Conservation (phyloP, 768 basidiomycete genomes). For the Termitomyces bulborhizus region DNA sequence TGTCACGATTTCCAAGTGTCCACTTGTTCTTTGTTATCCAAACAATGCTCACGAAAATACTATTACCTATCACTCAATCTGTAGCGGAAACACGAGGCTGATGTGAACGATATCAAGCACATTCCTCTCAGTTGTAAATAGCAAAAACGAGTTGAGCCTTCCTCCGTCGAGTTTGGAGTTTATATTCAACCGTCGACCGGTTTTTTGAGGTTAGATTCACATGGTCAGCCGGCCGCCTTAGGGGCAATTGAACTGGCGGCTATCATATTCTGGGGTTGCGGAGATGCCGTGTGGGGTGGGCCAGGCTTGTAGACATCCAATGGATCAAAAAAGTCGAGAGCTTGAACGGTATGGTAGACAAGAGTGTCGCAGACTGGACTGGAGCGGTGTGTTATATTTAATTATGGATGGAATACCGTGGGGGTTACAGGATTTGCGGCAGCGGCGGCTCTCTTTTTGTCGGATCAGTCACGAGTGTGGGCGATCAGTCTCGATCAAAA, state of each 20-base stretch:
- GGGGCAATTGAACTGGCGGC: background rate
- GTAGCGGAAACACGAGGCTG: too few species aligned
- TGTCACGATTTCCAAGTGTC: too few species aligned
- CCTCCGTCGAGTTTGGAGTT: too few species aligned
- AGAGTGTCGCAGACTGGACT: background rate
- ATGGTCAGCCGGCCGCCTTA: background rate
- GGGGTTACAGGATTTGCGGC: background rate
- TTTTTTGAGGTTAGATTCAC: background rate
- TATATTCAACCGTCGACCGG: background rate
- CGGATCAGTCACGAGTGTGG: background rate
- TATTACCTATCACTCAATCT: too few species aligned
- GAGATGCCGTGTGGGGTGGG: background rate
- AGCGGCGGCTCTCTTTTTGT: background rate
- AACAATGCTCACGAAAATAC: too few species aligned
- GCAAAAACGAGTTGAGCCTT: too few species aligned
- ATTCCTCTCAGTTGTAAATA: too few species aligned
- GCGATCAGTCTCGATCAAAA: background rate
- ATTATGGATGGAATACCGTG: background rate
- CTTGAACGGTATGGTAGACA: background rate
- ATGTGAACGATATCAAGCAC: too few species aligned
- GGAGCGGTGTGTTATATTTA: background rate
- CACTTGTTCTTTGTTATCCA: too few species aligned
- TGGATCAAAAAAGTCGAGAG: background rate
- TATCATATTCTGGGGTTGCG: background rate
- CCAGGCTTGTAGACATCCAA: background rate